These are phyloP conservation scores for Didymella pinodella DNA, from an alignment of 2,329 filamentous ascomycete genomes.

Conservation along the genomic window DNA sequence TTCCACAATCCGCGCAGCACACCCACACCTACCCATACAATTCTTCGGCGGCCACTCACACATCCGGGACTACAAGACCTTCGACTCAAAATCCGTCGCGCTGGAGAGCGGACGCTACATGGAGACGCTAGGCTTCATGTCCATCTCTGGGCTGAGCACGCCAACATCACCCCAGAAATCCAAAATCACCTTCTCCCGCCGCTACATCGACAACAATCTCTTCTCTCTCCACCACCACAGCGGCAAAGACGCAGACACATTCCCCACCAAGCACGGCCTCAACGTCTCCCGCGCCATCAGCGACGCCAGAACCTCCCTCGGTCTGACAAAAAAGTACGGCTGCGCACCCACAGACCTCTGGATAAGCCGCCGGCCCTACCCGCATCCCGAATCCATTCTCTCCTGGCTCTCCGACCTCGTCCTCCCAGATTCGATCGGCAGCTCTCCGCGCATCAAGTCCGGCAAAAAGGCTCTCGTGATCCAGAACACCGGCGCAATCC, in stretches of 20 bases:
- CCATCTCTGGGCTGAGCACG: constrained; percentile 71
- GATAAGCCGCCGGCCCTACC: constrained; percentile 81
- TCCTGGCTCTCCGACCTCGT: constrained; percentile 80
- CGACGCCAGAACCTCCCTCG: constrained; percentile 71
- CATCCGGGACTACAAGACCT: constrained; percentile 82
- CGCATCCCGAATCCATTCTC: constrained; percentile 77
- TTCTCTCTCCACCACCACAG: constrained; percentile 85
- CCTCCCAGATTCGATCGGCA: constrained; percentile 71
- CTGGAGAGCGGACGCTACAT: constrained; percentile 91
- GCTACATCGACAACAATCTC: constrained; percentile 94
- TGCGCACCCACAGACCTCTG: constrained; percentile 83
- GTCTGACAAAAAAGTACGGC: constrained; percentile 78
- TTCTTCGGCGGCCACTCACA: constrained; percentile 93
- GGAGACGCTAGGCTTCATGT: constrained; percentile 95
- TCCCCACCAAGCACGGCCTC: constrained; percentile 76
- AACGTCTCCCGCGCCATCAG: constrained; percentile 76
- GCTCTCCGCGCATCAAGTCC: constrained; percentile 46
- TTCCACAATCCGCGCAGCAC: constrained; percentile 76
- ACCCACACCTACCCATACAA: constrained; percentile 84
- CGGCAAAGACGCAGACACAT: constrained; percentile 72
- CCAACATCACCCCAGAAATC: constrained; percentile 24
- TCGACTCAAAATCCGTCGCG: constrained; percentile 79
- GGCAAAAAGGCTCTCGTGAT: constrained; percentile 74
- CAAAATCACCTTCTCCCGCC: constrained; percentile 70
- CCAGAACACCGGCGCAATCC: constrained; percentile 87